Percentiles rank a stretch among this genome's conserved stretches.
Evolutionary conservation across 2,329 filamentous ascomycete species (phyloP).

Genomic region (Botrytis pseudocinerea): DNA sequence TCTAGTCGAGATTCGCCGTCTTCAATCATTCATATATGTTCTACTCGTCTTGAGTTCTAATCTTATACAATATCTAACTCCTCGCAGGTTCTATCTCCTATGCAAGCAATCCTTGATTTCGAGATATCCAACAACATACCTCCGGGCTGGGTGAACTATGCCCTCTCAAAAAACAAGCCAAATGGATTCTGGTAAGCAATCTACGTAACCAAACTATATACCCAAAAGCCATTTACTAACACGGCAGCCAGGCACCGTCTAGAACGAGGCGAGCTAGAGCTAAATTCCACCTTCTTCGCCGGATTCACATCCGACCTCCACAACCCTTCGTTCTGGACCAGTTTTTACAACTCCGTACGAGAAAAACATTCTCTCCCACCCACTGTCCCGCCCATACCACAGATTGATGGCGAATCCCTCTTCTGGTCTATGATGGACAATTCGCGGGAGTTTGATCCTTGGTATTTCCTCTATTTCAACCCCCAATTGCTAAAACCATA

Average conservation of each 20-base stretch:
- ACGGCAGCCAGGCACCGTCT: constrained; percentile 59
- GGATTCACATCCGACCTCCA: constrained; percentile 76
- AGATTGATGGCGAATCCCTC: constrained; percentile 74
- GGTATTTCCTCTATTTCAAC: not conserved
- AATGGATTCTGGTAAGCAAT: constrained; percentile 69
- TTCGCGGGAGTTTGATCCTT: constrained; percentile 72
- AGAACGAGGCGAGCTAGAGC: constrained; percentile 77
- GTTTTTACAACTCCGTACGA: constrained; percentile 54
- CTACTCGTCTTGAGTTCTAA: not conserved
- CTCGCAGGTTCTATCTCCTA: constrained; percentile 74
- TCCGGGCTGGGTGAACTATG: constrained; percentile 86
- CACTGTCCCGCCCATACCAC: constrained; percentile 62
- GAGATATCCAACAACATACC: constrained; percentile 76
- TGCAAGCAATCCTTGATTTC: constrained; percentile 91
- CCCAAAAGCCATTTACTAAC: not conserved
- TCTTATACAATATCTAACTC: constrained; percentile 27
- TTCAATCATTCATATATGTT: not conserved
- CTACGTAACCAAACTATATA: too few relatives aligned
- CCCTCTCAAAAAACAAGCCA: constrained; percentile 76
- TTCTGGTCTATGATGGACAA: constrained; percentile 90
- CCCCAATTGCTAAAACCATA: not conserved
- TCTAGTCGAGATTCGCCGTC: not conserved
- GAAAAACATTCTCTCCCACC: constrained; percentile 43
- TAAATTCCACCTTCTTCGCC: constrained; percentile 74
- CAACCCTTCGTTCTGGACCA: constrained; percentile 64